These are phyloP conservation scores for Puccinia coronata DNA, from an alignment of 1,284 basidiomycete species.

Conservation along the genomic window DNA sequence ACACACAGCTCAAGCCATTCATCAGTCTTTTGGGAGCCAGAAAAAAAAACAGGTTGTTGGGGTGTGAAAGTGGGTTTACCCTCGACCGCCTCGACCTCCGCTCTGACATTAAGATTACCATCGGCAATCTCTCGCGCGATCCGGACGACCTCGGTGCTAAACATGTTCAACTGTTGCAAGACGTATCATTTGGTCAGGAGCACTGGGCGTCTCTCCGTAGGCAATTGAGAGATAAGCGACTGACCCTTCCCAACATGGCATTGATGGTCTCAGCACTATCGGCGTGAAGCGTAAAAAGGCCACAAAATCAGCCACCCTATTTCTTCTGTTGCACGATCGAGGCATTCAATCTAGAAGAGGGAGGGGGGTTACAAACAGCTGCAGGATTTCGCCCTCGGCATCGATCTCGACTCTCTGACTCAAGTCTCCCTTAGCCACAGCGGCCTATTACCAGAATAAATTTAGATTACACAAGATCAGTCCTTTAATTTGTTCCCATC, in stretches of 20 bases:
- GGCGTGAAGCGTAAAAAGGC: neutral
- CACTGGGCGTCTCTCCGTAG: neutral
- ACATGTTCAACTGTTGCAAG: slow-evolving; percentile 44
- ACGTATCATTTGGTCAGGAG: neutral
- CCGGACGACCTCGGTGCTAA: slow-evolving; percentile 49
- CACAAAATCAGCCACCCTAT: neutral
- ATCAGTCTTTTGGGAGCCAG: neutral
- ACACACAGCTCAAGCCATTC: neutral
- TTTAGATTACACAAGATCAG: neutral
- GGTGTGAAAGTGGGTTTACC: slow-evolving; percentile 5
- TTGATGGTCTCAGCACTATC: slow-evolving; percentile 47
- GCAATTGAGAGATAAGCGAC: neutral
- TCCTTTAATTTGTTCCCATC: neutral
- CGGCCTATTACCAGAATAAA: slow-evolving; percentile 58
- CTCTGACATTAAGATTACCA: slow-evolving; percentile 48
- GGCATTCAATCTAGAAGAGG: neutral
- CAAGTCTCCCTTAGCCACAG: slow-evolving; percentile 91
- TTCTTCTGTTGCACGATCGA: neutral
- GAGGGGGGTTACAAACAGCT: slow-evolving; percentile 68
- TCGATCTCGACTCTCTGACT: slow-evolving; percentile 95
- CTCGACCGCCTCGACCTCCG: slow-evolving; percentile 50
- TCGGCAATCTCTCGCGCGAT: slow-evolving; percentile 49
- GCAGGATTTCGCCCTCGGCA: slow-evolving; percentile 91
- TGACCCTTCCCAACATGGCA: slow-evolving; percentile 49
- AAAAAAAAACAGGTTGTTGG: neutral